These are phyloP conservation scores for Cyberlindnera misumaiensis DNA, from an alignment of 805 yeast species.

Conservation along the genomic window DNA sequence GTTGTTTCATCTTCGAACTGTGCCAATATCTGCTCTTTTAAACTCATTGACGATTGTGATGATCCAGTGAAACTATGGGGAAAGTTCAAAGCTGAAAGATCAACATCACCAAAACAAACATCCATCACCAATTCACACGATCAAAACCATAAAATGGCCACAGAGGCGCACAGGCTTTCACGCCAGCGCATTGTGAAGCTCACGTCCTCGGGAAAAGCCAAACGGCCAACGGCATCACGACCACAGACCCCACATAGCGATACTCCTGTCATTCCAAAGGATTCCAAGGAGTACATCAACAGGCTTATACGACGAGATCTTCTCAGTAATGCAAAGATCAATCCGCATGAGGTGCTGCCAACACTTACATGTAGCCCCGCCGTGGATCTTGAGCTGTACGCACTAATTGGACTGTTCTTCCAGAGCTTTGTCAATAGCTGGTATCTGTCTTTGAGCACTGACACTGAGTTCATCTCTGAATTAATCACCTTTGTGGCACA, in stretches of 20 bases:
- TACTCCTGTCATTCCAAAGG: conserved; percentile 1
- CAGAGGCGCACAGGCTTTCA: conserved; percentile 4
- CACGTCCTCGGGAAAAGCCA: background rate
- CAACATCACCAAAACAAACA: background rate
- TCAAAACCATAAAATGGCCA: background rate
- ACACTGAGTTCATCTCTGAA: conserved; percentile 36
- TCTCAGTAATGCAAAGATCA: conserved; percentile 5
- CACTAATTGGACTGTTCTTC: conserved; percentile 38
- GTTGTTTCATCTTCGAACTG: conserved; percentile 15
- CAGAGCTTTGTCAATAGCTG: conserved; percentile 41
- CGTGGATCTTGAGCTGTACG: conserved; percentile 40
- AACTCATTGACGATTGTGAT: too few relatives aligned
- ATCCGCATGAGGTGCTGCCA: conserved; percentile 26
- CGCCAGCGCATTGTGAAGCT: conserved; percentile 14
- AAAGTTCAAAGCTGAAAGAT: background rate
- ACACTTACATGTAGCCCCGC: conserved; percentile 31
- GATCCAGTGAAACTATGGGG: too few relatives aligned
- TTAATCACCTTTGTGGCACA: conserved; percentile 33
- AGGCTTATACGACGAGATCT: conserved; percentile 1
- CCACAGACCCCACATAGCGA: conserved; percentile 3
- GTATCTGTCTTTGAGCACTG: conserved; percentile 37
- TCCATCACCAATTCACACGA: too few relatives aligned
- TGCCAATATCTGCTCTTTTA: background rate
- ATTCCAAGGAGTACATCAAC: conserved; percentile 1
- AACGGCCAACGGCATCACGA: conserved; percentile 1